These are phyloP conservation scores for Artomyces pyxidatus DNA, from an alignment of 768 basidiomycete genomes.

Conservation along the genomic window DNA sequence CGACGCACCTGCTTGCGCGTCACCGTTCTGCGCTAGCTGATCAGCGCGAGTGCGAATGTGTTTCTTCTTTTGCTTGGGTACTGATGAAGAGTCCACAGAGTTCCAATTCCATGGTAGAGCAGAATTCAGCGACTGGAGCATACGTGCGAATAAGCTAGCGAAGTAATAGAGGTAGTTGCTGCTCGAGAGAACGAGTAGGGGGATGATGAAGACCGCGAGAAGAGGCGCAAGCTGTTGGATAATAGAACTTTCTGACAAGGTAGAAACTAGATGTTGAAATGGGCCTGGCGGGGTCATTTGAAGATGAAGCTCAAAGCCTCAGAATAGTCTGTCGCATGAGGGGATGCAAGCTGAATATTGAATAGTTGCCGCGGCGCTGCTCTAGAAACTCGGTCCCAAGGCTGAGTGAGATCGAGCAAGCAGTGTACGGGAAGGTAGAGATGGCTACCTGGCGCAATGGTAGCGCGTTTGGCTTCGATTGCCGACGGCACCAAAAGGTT, in stretches of 20 bases:
- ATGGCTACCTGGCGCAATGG: conserved; percentile 74
- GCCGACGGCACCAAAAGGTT: conserved; percentile 81
- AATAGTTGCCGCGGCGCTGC: too few relatives aligned
- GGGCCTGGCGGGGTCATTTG: neutral
- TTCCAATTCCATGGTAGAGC: conserved; percentile 61
- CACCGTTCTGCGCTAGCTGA: conserved; percentile 39
- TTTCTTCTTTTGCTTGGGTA: conserved; percentile 42
- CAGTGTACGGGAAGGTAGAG: neutral
- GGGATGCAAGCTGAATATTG: too few relatives aligned
- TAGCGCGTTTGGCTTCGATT: conserved; percentile 93
- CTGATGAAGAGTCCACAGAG: conserved; percentile 15
- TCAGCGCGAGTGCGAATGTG: conserved; percentile 45
- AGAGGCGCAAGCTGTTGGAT: conserved; percentile 55
- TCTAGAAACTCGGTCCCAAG: too few relatives aligned
- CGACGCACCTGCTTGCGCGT: conserved; percentile 24
- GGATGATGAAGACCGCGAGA: conserved; percentile 39
- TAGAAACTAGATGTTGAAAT: conserved; percentile 6
- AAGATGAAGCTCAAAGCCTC: neutral
- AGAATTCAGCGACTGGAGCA: conserved; percentile 48
- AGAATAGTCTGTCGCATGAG: too few relatives aligned
- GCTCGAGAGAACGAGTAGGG: conserved; percentile 26
- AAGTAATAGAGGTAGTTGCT: conserved; percentile 21
- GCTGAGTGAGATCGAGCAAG: neutral
- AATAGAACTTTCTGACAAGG: conserved; percentile 15
- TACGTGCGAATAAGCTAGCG: conserved; percentile 32